Percentiles rank a stretch among this genome's conserved stretches.
Conservation (phyloP, 2,329 filamentous ascomycete species). For the Zymoseptoria passerinii region DNA sequence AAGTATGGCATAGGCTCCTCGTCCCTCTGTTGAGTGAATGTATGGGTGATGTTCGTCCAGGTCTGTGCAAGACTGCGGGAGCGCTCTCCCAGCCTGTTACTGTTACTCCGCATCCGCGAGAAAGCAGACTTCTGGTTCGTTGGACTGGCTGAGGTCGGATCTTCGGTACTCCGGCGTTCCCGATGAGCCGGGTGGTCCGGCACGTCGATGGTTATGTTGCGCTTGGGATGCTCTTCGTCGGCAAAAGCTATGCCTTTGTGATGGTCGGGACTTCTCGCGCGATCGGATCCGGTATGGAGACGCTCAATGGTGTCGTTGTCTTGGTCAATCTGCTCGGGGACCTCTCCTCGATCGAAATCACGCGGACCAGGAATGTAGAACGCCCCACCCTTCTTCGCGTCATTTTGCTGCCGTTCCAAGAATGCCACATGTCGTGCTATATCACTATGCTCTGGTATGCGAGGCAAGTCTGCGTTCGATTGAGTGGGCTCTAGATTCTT, state of each 20-base stretch:
- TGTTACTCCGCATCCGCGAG: neutral
- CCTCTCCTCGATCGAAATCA: conserved; percentile 75
- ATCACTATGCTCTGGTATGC: conserved; percentile 44
- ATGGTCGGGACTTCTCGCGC: conserved; percentile 17
- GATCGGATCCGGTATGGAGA: conserved; percentile 20
- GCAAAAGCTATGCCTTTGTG: conserved; percentile 11
- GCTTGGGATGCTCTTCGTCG: conserved; percentile 34
- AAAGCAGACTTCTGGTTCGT: neutral
- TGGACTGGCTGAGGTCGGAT: neutral
- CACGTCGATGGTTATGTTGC: conserved; percentile 60
- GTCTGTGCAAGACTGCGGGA: conserved; percentile 39
- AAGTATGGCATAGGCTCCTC: conserved; percentile 71
- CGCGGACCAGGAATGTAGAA: conserved; percentile 85
- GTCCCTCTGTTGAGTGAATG: conserved; percentile 37
- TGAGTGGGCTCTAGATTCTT: neutral
- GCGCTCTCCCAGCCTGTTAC: conserved; percentile 7
- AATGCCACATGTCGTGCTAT: conserved; percentile 73
- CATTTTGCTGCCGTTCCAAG: conserved; percentile 70
- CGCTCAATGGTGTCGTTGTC: conserved; percentile 28
- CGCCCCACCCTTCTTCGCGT: conserved; percentile 53
- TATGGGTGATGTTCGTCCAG: conserved; percentile 49
- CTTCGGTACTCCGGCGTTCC: conserved; percentile 4
- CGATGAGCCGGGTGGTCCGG: conserved; percentile 41
- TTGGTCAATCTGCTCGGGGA: conserved; percentile 53
- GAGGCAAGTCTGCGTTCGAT: conserved; percentile 26